Percentiles rank a stretch among this genome's conserved stretches.
phyloP scores from a whole-genome alignment of 2,329 filamentous ascomycete genomes.

The Pyricularia grisea region DNA sequence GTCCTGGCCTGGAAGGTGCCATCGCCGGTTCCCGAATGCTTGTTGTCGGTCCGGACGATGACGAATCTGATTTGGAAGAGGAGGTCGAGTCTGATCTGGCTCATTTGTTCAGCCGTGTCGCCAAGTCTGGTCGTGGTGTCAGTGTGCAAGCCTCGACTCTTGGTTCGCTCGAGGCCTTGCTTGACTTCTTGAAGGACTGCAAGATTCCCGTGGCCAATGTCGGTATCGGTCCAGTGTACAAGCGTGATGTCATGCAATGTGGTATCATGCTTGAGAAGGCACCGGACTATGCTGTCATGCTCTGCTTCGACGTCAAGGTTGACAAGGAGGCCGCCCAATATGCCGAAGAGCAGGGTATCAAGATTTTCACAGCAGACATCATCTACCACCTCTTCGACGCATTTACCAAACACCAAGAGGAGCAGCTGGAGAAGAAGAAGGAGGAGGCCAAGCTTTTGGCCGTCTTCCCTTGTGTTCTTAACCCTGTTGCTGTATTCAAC shows the following conservation, averaged over 20 bases:
- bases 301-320: constrained; percentile 98
- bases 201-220: constrained; percentile 98
- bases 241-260: constrained; percentile 93
- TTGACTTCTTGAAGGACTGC: constrained; percentile 90
- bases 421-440: constrained; percentile 83
- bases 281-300: constrained; percentile 95
- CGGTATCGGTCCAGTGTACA: constrained; percentile 94
- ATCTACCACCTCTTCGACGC: constrained; percentile 98
- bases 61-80: constrained; percentile 93
- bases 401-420: constrained; percentile 90
- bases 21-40: constrained; percentile 93
- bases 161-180: constrained; percentile 87
- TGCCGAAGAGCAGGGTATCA: constrained; percentile 89
- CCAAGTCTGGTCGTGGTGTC: constrained; percentile 87
- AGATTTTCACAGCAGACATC: constrained; percentile 97
- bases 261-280: constrained; percentile 95
- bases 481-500: constrained; percentile 91
- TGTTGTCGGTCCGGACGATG: constrained; percentile 88
- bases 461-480: constrained; percentile 92
- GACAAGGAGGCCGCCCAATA: constrained; percentile 92
- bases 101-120: constrained; percentile 81
- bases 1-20: constrained; percentile 87
- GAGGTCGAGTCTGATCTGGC: constrained; percentile 95
- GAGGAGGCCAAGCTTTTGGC: constrained; percentile 92
- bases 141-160: constrained; percentile 96